Evolutionary conservation across 2,329 filamentous ascomycete genomes (phyloP), one percentile per base, ranked within the genome.

Genomic region (Clarireedia paspali): DNA sequence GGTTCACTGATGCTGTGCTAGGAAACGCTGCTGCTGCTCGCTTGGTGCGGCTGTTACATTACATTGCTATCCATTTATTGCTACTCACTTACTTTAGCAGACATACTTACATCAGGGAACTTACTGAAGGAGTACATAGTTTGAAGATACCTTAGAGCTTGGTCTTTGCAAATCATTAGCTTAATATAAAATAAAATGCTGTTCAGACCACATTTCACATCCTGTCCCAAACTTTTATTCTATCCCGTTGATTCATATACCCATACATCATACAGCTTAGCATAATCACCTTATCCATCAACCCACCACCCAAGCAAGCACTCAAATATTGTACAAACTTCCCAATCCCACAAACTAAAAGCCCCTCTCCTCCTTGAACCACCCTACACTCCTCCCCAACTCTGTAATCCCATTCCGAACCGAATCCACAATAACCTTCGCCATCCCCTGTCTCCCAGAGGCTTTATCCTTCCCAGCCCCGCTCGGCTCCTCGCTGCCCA

Each of bases 401-500:
- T 67, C 60, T 14, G 75, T 75, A 57, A 86, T 78, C 12, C 72
- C 73, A 1, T 77, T 77, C 26, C 80, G 74, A 1, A 81, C 71
- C 23, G 73, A 75, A 65, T 86, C 83, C 20, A 87, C 81, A 10
- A 87, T 68, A 0, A 82, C 78, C 69, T 87, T 87, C 53, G 84
- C 76, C 77, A 87, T 81, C 5, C 84, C 83, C 64, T 85, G 82
- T 14, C 81, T 77, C 68, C 74, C 73, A 7, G 27, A 30, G 7
- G 27, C 27, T 50, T 75, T 72, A 5, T 71, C 69, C 24, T 74
- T 74, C 12, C 72, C 73, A 7, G 73, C 69, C n/a, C 64, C 61
- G 15, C 26, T 64, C 2, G 80, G 78, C 52, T 79, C 76, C 61
- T 91, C 87, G 48, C 83, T 89, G 12, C 90, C 89, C 81, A 96